A percentile compares a stretch with the other conserved stretches of the same genome.
Evolutionary conservation across 2,329 filamentous ascomycete species (phyloP).

Genomic region (Diaporthe sp.): DNA sequence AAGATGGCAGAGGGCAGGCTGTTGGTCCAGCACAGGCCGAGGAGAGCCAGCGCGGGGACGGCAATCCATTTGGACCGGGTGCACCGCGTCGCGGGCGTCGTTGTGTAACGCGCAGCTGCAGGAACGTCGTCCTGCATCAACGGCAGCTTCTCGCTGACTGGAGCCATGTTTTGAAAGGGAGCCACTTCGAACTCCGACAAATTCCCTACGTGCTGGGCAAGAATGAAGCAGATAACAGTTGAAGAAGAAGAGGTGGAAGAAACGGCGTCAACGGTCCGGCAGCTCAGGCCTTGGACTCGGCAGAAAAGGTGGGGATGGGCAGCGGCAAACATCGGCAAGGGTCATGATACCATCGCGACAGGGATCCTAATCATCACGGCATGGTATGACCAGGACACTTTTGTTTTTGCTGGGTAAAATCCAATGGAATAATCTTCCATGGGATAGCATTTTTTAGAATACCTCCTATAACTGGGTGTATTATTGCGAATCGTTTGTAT

Average conservation of each 20-base stretch:
- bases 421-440: not conserved
- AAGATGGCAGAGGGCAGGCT: conserved; percentile 15
- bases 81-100: not conserved
- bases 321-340: conserved; percentile 20
- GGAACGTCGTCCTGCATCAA: conserved; percentile 49
- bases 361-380: not conserved
- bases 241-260: not conserved
- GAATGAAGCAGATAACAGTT: not conserved
- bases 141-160: conserved; percentile 50
- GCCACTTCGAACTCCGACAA: not conserved
- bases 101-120: not conserved
- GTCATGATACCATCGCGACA: conserved; percentile 25
- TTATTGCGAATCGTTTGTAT: too few species aligned
- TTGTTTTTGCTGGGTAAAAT: not conserved
- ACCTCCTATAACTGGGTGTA: too few species aligned
- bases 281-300: conserved; percentile 1
- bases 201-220: not conserved
- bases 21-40: conserved; percentile 34
- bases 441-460: too few species aligned
- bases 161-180: conserved; percentile 41
- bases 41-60: conserved; percentile 29
- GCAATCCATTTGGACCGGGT: conserved; percentile 32
- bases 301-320: conserved; percentile 22
- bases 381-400: not conserved
- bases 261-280: conserved; percentile 9